A percentile compares a stretch with the other conserved stretches of the same genome.
phyloP scores from a whole-genome alignment of 441 rosid species.

The Corymbia calophylla region DNA sequence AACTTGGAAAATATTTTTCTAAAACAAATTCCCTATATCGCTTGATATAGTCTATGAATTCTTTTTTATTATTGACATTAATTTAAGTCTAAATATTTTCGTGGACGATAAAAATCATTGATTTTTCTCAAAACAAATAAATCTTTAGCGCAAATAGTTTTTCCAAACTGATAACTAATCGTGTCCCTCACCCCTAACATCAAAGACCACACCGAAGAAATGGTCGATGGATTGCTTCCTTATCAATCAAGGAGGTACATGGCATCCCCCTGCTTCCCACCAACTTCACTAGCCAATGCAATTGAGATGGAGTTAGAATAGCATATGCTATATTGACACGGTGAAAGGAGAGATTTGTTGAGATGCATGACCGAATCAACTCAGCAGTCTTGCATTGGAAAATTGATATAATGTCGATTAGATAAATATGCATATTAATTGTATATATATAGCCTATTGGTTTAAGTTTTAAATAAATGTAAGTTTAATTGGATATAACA shows the following conservation, averaged over 20 bases:
- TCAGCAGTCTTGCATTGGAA: rapidly evolving
- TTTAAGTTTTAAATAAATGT: too few species aligned
- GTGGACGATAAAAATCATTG: background rate
- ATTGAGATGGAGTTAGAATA: background rate
- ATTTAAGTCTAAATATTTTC: background rate
- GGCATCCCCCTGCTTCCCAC: background rate
- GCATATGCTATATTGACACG: background rate
- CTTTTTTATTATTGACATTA: too few species aligned
- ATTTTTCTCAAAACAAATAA: background rate
- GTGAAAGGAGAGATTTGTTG: rapidly evolving
- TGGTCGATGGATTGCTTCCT: background rate
- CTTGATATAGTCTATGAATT: too few species aligned
- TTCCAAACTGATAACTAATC: rapidly evolving
- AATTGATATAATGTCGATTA: background rate
- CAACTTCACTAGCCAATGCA: background rate
- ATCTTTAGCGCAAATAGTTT: too few species aligned
- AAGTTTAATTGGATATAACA: too few species aligned
- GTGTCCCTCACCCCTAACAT: background rate
- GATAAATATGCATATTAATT: too few species aligned
- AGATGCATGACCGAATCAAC: background rate
- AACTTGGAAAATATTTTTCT: too few species aligned
- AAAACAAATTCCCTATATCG: too few species aligned
- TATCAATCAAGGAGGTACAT: background rate
- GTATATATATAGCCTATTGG: background rate
- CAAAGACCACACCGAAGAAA: too few species aligned